phyloP scores from a whole-genome alignment of 2,329 filamentous ascomycete genomes.

The Hymenoscyphus infarciens region DNA sequence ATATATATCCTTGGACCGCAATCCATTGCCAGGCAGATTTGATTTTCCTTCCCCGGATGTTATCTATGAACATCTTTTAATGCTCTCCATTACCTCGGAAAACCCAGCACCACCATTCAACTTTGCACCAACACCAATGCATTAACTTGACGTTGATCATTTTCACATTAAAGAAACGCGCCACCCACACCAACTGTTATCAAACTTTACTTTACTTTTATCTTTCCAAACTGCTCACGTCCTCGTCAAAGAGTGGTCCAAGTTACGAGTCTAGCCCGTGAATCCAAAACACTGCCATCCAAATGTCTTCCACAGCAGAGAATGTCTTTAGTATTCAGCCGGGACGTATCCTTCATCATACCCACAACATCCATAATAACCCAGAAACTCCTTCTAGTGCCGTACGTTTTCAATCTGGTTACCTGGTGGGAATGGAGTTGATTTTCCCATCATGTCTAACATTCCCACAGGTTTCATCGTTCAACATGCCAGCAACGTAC shows the following conservation, averaged over 20 bases:
- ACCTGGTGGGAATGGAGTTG: background rate
- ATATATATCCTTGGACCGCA: slow-evolving; percentile 9
- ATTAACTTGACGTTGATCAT: background rate
- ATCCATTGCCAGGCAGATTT: slow-evolving; percentile 7
- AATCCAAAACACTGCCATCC: slow-evolving; percentile 7
- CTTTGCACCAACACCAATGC: slow-evolving; percentile 4
- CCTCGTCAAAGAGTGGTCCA: background rate
- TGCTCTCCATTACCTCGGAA: slow-evolving; percentile 10
- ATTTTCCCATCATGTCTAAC: slow-evolving; percentile 14
- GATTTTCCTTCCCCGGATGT: background rate
- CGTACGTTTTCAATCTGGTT: slow-evolving; percentile 23
- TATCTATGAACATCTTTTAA: slow-evolving; percentile 14
- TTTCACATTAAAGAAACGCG: background rate
- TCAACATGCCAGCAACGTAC: slow-evolving; percentile 30
- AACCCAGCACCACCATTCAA: background rate
- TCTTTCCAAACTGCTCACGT: background rate
- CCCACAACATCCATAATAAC: slow-evolving; percentile 17
- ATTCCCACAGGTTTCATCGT: slow-evolving; percentile 30
- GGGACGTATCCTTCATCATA: slow-evolving; percentile 13
- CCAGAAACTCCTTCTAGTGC: slow-evolving; percentile 27
- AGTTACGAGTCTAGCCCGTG: background rate
- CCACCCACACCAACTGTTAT: slow-evolving; percentile 1
- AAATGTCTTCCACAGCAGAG: slow-evolving; percentile 17
- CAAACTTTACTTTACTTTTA: background rate
- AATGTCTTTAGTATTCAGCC: slow-evolving; percentile 14